Conservation (phyloP, 192 early-diverging fungal species). For the Coemansia sp. region DNA sequence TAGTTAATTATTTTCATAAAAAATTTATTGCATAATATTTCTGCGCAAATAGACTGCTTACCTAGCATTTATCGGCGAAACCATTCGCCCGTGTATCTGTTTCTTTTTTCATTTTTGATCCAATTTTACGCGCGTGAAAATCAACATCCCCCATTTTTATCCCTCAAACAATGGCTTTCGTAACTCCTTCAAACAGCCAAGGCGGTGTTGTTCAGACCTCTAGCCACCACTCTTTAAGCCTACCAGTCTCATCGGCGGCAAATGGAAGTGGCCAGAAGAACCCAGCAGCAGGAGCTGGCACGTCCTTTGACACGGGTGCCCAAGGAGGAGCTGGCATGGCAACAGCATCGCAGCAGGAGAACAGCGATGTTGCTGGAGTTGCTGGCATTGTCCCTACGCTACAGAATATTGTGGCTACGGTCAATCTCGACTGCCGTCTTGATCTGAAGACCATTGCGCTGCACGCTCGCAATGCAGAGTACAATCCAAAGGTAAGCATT, state of each 20-base stretch:
- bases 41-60: not conserved
- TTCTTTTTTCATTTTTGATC: not conserved
- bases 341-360: slow-evolving; percentile 12
- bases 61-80: too few species aligned
- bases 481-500: slow-evolving; percentile 95
- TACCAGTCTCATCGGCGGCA: slow-evolving; percentile 22
- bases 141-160: not conserved
- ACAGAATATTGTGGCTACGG: slow-evolving; percentile 96
- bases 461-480: slow-evolving; percentile 99
- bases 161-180: slow-evolving; percentile 38
- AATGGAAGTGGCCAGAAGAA: not conserved
- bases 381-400: slow-evolving; percentile 53
- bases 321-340: not conserved
- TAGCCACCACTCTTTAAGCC: slow-evolving; percentile 29
- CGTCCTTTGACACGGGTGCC: slow-evolving; percentile 5
- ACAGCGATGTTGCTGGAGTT: slow-evolving; percentile 25
- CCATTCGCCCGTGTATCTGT: not conserved
- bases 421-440: slow-evolving; percentile 95
- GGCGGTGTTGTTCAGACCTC: slow-evolving; percentile 6
- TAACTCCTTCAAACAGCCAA: slow-evolving; percentile 38
- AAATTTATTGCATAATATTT: not conserved
- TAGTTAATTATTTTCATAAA: too few species aligned
- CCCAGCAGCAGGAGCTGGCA: slow-evolving; percentile 3
- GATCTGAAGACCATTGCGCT: slow-evolving; percentile 99
- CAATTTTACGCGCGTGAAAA: not conserved